Base-by-base conservation (phyloP, 2,329 filamentous ascomycete genomes). In the Elsinoe australis region DNA sequence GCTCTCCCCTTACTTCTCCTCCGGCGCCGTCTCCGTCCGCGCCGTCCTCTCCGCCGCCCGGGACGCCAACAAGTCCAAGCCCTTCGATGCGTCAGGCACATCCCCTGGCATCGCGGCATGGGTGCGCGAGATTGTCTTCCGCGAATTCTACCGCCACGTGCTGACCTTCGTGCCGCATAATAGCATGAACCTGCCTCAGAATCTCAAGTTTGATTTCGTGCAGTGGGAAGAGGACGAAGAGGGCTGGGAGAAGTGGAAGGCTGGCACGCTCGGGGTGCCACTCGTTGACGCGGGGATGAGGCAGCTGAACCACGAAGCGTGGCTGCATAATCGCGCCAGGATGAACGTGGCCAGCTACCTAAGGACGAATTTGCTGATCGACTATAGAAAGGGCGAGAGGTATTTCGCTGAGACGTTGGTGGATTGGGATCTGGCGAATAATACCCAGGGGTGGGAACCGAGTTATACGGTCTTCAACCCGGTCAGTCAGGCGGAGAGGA, bases 221-320 rank as follows among this genome's bases (percentile, higher is more conserved):
- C 51, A 71, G 14, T 74, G 71, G 72, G 70, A 74, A 55, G 65
- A 72, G 8, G 71, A 74, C 50, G 61, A 70, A 33, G 70, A 71
- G 52, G 70, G 70, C 3, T 73, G 70, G 63, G 58, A 70, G 51
- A 71, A 71, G 47, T 73, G 71, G 71, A 67, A 63, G 50, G 61
- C 69, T 36, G 71, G 71, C 1, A 63, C 51, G 8, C 71, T 71
- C 0, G 72, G 72, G 7, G 66, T 70, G 14, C 72, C 71, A 0
- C 73, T 74, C 36, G 63, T 75, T 5, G 72, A 75, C 52, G 71
- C 72, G 0, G 71, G 71, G 0, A 75, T 75, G 71, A 58, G 72
- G 2, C 71, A 75, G 49, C 57, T 75, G 34, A 69, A 70, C 33
- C 52, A 60, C 1, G 71, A 74, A 52, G 70, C 64, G 1, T 75